Base-by-base conservation (phyloP, 177 flowering plant species). In the Vitis hybrid region DNA sequence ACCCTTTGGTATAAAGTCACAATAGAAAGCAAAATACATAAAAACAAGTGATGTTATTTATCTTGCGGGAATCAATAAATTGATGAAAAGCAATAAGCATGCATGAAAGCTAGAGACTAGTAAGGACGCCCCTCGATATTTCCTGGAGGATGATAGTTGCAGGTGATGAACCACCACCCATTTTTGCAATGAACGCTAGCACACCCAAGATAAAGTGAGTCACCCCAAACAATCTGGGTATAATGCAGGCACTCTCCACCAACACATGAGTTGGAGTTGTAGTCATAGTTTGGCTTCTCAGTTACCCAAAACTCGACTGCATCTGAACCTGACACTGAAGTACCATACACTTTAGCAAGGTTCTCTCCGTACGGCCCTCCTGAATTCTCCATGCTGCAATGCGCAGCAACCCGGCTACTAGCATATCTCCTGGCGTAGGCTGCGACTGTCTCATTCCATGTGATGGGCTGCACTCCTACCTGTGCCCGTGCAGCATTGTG, bases 331-430 rank as follows among this genome's bases (percentile, higher is more conserved):
- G 63, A 64, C 45, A 82, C 62, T 1, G 26, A 10, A 1, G 19
- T 1, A 1, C 80, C 78, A 1, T 51, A 39, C 2, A 88, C 84
- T 58, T 65, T 60, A 6, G 85, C 84, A 4, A 85, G 60, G 73
- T 86, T 80, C 62, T 82, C 85, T 0, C 87, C 84, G 52, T 80
- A 84, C 2, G 78, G 81, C 15, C 85, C 85, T 0, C 48, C 15
- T 0, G 88, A 84, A 48, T 82, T 84, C 59, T 22, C 63, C 49
- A 84, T 16, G 0, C 54, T 20, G 66, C 85, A 82, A 13, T 72
- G 39, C 39, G 39, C 81, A 0, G 26, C 68, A 3, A 39, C n/a
- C 39, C 84, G 72, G 45, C 59, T 4, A 26, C 77, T 65, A 2
- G 88, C 83, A n/a, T 81, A 83, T 1, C 62, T 45, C n/a, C 16